Base-by-base conservation (phyloP, 208 protist species). In the Herpetomonas muscarum region DNA sequence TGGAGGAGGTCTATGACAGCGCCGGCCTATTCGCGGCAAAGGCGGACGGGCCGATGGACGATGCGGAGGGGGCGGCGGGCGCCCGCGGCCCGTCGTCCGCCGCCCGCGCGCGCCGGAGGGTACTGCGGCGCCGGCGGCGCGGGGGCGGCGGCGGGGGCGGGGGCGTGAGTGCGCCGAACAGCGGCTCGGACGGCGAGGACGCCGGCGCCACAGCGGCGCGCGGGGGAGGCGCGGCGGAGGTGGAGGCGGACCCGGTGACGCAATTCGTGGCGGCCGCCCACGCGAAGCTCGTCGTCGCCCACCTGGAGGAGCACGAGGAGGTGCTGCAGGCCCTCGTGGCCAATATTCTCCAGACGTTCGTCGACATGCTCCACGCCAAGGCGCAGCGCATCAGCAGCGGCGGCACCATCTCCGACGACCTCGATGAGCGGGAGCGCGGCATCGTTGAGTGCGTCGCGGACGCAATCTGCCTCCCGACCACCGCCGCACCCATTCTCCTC, bases 391-490 rank as follows among this genome's bases (percentile, higher is more conserved):
- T 69, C 15, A 79, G 71, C 32, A 66, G 70, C 31, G 67, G 76
- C 61, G 55, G 7, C 49, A 51, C 51, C 54, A 13, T 46, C 4
- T 5, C 17, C 41, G 62, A 70, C 2, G 22, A 64, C 28, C 53
- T 46, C 4, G 61, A 65, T 1, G 75, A 85, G 45, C 67, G 66
- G 22, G 76, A 85, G 52, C 53, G 61, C 26, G 65, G 59, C 36
- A 76, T 92, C 24, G 79, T 90, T 13, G 84, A 94, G 74, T 80
- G 85, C 72, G 76, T 94, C 53, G 84, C 87, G 12, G 87, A 94
- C 63, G 74, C 74, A 7, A 71, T 94, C 25, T 83, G 75, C 55
- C 62, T 92, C 17, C 64, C 87, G 42, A 85, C 73, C 0, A 74
- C 80, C 0, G 53, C 87, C 19, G 69, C 70, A 10, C 85, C 87